A percentile compares a stretch with the other conserved stretches of the same genome.
phyloP scores from a whole-genome alignment of 139 green algal genomes.

The Dunaliella primolecta region DNA sequence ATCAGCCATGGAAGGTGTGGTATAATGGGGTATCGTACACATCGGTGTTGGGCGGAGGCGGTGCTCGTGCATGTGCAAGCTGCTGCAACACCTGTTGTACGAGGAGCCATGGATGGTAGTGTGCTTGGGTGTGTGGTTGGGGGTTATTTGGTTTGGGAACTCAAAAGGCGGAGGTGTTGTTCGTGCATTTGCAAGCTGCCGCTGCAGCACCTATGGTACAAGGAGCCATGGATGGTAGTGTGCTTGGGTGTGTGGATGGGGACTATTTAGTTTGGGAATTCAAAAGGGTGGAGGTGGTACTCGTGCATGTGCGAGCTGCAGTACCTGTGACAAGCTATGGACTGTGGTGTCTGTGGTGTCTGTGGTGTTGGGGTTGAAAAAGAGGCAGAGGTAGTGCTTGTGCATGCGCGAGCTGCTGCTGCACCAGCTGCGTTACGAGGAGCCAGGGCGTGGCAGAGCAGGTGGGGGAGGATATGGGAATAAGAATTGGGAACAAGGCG shows the following conservation, averaged over 20 bases:
- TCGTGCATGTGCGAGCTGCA: not conserved
- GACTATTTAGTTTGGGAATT: not conserved
- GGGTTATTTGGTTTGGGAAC: not conserved
- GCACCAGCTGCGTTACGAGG: no score
- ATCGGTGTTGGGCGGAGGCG: no score
- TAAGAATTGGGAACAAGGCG: no score
- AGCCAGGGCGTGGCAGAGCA: no score
- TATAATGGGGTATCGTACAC: not conserved
- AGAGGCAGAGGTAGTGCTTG: not conserved
- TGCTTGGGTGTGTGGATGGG: not conserved
- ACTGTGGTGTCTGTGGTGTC: not conserved
- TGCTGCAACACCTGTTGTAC: constrained; percentile 35
- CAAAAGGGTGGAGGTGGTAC: not conserved
- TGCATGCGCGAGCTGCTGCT: not conserved
- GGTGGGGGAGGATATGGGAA: no score
- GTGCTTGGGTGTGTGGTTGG: not conserved
- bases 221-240: constrained; percentile 41
- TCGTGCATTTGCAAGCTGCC: no score
- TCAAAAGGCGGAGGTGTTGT: no score
- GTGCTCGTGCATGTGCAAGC: no score
- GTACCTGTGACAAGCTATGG: not conserved
- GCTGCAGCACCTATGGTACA: constrained; percentile 34
- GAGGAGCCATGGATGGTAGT: constrained; percentile 41
- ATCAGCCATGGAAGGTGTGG: constrained; percentile 40
- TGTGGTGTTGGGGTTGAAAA: not conserved